These are phyloP conservation scores for Corchorus capsularis DNA, from an alignment of 345 rosid species.

Conservation along the genomic window DNA sequence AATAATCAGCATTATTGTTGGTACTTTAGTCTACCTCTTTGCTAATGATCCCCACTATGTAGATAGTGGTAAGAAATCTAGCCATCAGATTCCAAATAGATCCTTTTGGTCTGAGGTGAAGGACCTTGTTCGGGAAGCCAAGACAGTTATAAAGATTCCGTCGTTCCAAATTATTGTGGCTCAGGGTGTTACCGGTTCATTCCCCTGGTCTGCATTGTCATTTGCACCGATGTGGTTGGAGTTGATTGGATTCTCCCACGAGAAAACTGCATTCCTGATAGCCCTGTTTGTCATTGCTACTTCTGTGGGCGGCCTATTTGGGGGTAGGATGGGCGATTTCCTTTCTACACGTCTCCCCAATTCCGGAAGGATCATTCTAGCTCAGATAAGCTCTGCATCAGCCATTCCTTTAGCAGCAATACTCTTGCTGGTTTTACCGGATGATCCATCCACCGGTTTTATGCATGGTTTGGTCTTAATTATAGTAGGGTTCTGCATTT, in stretches of 20 bases:
- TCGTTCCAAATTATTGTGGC: constrained; percentile 92
- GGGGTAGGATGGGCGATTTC: constrained; percentile 83
- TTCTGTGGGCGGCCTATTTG: constrained; percentile 88
- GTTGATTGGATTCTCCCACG: constrained; percentile 82
- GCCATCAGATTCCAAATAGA: constrained; percentile 36
- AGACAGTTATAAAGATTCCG: constrained; percentile 53
- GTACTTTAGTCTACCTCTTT: constrained; percentile 59
- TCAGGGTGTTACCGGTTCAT: constrained; percentile 78
- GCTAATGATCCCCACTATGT: constrained; percentile 73
- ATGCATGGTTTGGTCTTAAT: constrained; percentile 59
- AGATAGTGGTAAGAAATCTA: constrained; percentile 30
- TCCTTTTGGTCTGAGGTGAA: constrained; percentile 62
- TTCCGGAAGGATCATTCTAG: constrained; percentile 79
- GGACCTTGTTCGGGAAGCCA: constrained; percentile 57
- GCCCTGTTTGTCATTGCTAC: constrained; percentile 62
- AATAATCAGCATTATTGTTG: constrained; percentile 66
- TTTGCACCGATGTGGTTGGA: constrained; percentile 94
- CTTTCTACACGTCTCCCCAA: constrained; percentile 65
- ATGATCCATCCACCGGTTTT: constrained; percentile 64
- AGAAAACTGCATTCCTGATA: constrained; percentile 61
- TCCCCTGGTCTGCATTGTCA: constrained; percentile 94
- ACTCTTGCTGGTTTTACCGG: constrained; percentile 69
- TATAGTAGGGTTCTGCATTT: constrained; percentile 62
- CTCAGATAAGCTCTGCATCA: constrained; percentile 88
- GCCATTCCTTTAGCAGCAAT: constrained; percentile 86